Evolutionary conservation across 106 monocot genomes (phyloP), one percentile per base, ranked within the genome.

Genomic region (Ottelia alismoides): DNA sequence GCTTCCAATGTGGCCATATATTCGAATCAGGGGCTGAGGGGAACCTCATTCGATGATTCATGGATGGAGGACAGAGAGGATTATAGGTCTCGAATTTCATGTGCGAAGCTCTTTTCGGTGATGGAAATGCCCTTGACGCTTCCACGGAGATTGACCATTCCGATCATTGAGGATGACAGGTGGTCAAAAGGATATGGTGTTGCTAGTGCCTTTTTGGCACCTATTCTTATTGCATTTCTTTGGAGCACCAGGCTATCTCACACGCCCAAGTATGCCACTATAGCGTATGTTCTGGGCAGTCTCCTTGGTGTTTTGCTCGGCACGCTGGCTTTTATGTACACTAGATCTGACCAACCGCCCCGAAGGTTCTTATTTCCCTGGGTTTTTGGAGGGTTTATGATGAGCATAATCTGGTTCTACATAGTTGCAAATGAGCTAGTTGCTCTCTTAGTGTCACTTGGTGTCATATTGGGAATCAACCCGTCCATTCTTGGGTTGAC

Each of bases 391-490:
- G 94, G 94, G 28, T 96, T 96, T 70, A 30, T 72, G 4, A 96
- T 96, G 94, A 88, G 94, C 53, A 85, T 96, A 19, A 50, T 69
- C 1, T 94, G 93, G 93, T 94, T 94, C 51, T 94, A 94, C 64
- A 76, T 94, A 26, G 58, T 94, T 40, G 88, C 94, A 2, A 88
- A 81, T 64, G 94, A 96, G 55, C 65, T 96, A 14, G 94, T 96
- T 49, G 72, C 81, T 12, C 81, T 96, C 32, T 60, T 96, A 23
- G 80, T 96, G 30, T 68, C 94, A 29, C 64, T 88, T 30, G 88
- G 94, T 49, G 48, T 72, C 25, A 88, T 88, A 46, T 69, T 84
- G 27, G 81, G 81, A 48, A 81, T 96, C 58, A 82, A 84, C 26
- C 88, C 94, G 25, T 84, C 94, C 6, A 73, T 96, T 58, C 88